Evolutionary conservation across 768 basidiomycete genomes (phyloP), one percentile per base, ranked within the genome.

Genomic region (Cantharellus anzutake): DNA sequence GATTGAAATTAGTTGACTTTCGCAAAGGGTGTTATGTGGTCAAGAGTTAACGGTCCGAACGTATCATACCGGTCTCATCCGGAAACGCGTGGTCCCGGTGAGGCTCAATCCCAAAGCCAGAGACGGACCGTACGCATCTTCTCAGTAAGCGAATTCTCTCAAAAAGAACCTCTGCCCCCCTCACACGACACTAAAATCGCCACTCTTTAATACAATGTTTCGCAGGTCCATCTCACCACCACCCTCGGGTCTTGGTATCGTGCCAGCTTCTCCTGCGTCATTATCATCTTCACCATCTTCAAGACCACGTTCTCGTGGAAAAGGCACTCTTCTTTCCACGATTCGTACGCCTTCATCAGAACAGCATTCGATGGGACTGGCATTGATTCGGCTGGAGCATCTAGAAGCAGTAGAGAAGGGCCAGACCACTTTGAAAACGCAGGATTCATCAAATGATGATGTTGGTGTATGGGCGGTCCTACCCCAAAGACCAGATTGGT

Each of bases 21-120:
- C 76, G 88, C 60, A 99, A 99, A 72, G 96, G 96, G 2, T 99
- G 96, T 68, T 98, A 97, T 67, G 84, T 98, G 3, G 96, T 4
- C 96, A 99, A 74, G 96, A 98, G 66, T 75, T 98, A 44, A 97
- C 93, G 0, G 93, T 96, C 3, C 80, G 96, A 57, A 97, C 94
- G 42, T 94, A 94, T 70, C 91, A 97, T 69, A 97, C 86, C 3
- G 96, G 96, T 5, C 76, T 84, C 37, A 74, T 96, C 50, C 77
- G 96, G 62, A 98, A 97, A 70, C 81, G 96, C 7, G 86, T 93
- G 40, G 71, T 91, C 5, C 92, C 92, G 2, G 78, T 97, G 61
- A 70, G 2, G 60, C 69, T 4, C 51, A 57, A 16, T 44, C 61
- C 0, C 41, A 58, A 29, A 50, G 58, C 3, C 50, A 51, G 34